Percentiles rank a stretch among this genome's conserved stretches.
Evolutionary conservation across 352 stramenopile species (phyloP).

Genomic region (Discostella stelligera): DNA sequence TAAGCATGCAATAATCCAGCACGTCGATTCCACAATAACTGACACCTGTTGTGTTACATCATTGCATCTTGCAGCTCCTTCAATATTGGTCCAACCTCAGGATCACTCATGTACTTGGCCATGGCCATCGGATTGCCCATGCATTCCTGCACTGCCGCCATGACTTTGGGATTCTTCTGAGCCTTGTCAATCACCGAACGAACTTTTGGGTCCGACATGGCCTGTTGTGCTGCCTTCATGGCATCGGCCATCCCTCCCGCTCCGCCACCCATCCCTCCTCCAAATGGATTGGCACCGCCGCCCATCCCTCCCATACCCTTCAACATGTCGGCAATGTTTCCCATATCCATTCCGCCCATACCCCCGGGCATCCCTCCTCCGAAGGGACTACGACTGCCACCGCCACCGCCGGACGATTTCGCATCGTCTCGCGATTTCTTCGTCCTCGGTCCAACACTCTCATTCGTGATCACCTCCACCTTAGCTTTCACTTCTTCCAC

Average conservation of each 20-base stretch:
- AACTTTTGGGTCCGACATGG: slow-evolving; percentile 77
- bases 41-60: slow-evolving; percentile 31
- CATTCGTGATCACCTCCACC: slow-evolving; percentile 76
- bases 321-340: slow-evolving; percentile 61
- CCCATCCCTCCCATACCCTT: slow-evolving; percentile 65
- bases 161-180: slow-evolving; percentile 70
- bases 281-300: slow-evolving; percentile 46
- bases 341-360: slow-evolving; percentile 62
- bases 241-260: slow-evolving; percentile 37
- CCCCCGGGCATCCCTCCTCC: slow-evolving; percentile 26
- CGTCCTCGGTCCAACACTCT: slow-evolving; percentile 55
- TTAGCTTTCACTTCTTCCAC: slow-evolving; percentile 43
- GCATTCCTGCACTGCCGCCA: slow-evolving; percentile 69
- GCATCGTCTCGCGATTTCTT: slow-evolving; percentile 38
- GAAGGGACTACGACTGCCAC: slow-evolving; percentile 11
- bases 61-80: slow-evolving; percentile 63
- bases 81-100: slow-evolving; percentile 65
- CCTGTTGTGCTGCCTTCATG: slow-evolving; percentile 63
- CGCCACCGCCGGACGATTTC: neutral
- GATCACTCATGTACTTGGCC: slow-evolving; percentile 76
- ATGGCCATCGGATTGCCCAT: slow-evolving; percentile 77
- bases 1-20: no score
- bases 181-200: slow-evolving; percentile 65
- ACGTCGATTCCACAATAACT: no score
- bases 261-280: slow-evolving; percentile 27